Evolutionary conservation across 225 moss, liverwort and hornwort species (phyloP).

Genomic region (Marchantia polymorpha): DNA sequence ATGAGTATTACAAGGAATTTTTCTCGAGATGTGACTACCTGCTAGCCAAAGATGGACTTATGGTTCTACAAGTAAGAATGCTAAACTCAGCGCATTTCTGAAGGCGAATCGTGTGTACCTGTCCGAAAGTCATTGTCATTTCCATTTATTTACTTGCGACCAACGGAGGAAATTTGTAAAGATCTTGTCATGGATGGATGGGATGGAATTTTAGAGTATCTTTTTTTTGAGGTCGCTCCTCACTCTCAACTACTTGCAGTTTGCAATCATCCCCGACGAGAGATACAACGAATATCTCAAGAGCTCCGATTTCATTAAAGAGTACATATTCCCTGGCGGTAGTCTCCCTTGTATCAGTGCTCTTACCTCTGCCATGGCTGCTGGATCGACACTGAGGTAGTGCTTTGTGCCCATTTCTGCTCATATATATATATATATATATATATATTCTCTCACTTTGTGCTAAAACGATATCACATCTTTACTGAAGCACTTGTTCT

Average conservation of each 20-base stretch:
- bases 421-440: not conserved
- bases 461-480: no score
- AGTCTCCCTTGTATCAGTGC: conserved; percentile 63
- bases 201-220: no score
- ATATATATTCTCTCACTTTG: not conserved
- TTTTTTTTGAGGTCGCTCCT: not conserved
- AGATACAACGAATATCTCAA: conserved; percentile 61
- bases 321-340: conserved; percentile 89
- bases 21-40: conserved; percentile 65
- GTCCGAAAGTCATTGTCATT: no score
- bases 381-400: conserved; percentile 69
- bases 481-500: not conserved
- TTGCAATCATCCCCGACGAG: conserved; percentile 70
- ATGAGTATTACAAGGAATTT: conserved; percentile 65
- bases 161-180: no score
- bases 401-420: not conserved
- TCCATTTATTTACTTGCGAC: no score
- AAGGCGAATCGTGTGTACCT: no score
- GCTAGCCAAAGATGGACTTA: conserved; percentile 68
- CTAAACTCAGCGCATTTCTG: no score
- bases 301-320: conserved; percentile 82
- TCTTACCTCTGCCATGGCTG: conserved; percentile 59
- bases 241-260: conserved; percentile 32
- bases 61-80: conserved; percentile 63
- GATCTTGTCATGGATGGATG: no score